Evolutionary conservation across 2,329 filamentous ascomycete genomes (phyloP), one percentile per base, ranked within the genome.

Genomic region (Lizonia empirigonia): DNA sequence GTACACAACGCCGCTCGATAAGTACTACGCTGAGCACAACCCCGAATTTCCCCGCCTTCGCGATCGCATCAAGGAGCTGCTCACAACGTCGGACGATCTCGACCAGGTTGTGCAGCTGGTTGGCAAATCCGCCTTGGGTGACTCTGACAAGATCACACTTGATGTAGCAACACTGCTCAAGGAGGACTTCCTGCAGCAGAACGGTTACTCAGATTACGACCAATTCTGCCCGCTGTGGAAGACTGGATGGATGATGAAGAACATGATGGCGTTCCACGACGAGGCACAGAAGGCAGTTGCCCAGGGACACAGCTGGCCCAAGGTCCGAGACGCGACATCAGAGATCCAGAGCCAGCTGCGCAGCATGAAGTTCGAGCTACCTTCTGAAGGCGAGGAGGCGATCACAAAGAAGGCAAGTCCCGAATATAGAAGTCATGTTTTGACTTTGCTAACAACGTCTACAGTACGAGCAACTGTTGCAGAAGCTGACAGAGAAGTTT

Each of bases 241-340:
- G 87, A 99, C 94, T 0, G 89, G 96, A 75, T 99, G 94, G 88
- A 97, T 99, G 94, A 99, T 99, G 94, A 97, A 96, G 84, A 88
- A 91, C 59, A 97, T 99, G 86, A 90, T 99, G 82, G 90, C 88
- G 51, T 99, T 93, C 84, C 91, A 97, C 74, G 95, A 99, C 69
- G 94, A 99, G 80, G 87, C 91, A 19, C 93, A 97, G 75, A 97
- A 97, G 84, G 91, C 91, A 6, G 84, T 99, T 70, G 83, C 89
- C 5, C 91, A 96, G 75, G 94, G 94, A 55, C 89, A 93, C 77
- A 88, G 80, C 76, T 99, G 94, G 94, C 80, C 81, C 71, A 97
- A 96, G 84, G 88, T 99, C 47, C 86, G 93, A 63, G 94, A 99
- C 68, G 85, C 89, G 26, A 99, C 94, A 10, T 80, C 83, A 50